These are phyloP conservation scores for Candida pini DNA, from an alignment of 805 yeast species.

Conservation along the genomic window DNA sequence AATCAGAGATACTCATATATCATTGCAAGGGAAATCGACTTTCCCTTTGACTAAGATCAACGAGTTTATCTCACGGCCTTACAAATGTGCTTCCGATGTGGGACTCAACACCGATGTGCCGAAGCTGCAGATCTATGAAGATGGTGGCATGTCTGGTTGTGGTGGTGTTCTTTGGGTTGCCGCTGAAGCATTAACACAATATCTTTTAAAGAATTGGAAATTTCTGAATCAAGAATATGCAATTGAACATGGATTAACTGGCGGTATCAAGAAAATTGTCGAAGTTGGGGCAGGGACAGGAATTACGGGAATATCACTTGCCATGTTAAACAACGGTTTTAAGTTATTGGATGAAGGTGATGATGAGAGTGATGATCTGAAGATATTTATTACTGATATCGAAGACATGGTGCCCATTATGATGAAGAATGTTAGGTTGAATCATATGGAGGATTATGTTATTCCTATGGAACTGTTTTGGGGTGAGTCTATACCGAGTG, in stretches of 20 bases:
- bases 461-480: constrained; percentile 40
- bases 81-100: too few relatives aligned
- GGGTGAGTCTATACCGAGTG: constrained; percentile 38
- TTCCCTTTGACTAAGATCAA: constrained; percentile 5
- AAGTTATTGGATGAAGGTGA: constrained; percentile 1
- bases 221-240: background rate
- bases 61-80: constrained; percentile 30
- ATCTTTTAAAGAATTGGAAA: constrained; percentile 29
- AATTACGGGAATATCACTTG: constrained; percentile 39
- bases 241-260: constrained; percentile 17
- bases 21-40: constrained; percentile 6
- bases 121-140: constrained; percentile 40
- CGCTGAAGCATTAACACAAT: constrained; percentile 48
- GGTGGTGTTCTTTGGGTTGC: constrained; percentile 65
- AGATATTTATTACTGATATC: constrained; percentile 46
- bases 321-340: constrained; percentile 17
- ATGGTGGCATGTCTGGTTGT: constrained; percentile 56
- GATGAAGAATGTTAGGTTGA: constrained; percentile 38
- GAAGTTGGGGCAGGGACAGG: constrained; percentile 61
- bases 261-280: constrained; percentile 27
- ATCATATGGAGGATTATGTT: constrained; percentile 32
- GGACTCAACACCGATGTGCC: constrained; percentile 22
- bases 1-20: constrained; percentile 19
- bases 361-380: constrained; percentile 17
- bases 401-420: constrained; percentile 41